phyloP scores from a whole-genome alignment of 495 filamentous ascomycete species.

The Annulohypoxylon maeteangense region DNA sequence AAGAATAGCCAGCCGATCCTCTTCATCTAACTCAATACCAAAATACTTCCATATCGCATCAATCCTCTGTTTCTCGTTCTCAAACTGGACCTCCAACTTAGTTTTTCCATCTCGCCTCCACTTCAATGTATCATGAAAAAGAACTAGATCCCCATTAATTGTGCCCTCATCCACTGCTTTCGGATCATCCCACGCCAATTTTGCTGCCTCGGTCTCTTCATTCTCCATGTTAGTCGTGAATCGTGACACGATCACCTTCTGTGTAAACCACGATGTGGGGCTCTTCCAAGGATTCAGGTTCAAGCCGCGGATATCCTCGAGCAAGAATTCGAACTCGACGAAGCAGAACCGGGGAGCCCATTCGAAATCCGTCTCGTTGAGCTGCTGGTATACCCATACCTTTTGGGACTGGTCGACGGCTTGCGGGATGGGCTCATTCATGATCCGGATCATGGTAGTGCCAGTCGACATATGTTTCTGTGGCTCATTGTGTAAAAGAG shows the following conservation, averaged over 20 bases:
- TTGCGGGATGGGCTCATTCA: constrained; percentile 43
- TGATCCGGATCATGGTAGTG: constrained; percentile 23
- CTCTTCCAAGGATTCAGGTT: constrained; percentile 62
- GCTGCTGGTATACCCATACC: constrained; percentile 58
- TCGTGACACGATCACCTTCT: constrained; percentile 51
- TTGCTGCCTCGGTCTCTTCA: not conserved
- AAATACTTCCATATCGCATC: constrained; percentile 66
- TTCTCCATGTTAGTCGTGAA: constrained; percentile 55
- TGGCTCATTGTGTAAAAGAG: constrained; percentile 32
- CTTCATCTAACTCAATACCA: constrained; percentile 59
- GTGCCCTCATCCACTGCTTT: constrained; percentile 8
- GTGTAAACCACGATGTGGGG: constrained; percentile 55
- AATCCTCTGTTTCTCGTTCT: constrained; percentile 63
- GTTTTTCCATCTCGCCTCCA: constrained; percentile 61
- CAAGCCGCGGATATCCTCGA: constrained; percentile 66
- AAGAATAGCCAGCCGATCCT: constrained; percentile 65
- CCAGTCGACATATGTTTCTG: constrained; percentile 16
- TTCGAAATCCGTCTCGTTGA: constrained; percentile 20
- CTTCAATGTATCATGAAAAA: constrained; percentile 69
- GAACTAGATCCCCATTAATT: constrained; percentile 65
- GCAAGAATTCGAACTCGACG: constrained; percentile 55
- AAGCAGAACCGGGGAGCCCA: constrained; percentile 59
- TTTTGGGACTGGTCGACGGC: constrained; percentile 46
- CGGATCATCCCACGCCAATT: not conserved
- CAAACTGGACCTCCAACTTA: constrained; percentile 58